Evolutionary conservation across 352 stramenopile genomes (phyloP).

Genomic region (Pythium phragmiticola): DNA sequence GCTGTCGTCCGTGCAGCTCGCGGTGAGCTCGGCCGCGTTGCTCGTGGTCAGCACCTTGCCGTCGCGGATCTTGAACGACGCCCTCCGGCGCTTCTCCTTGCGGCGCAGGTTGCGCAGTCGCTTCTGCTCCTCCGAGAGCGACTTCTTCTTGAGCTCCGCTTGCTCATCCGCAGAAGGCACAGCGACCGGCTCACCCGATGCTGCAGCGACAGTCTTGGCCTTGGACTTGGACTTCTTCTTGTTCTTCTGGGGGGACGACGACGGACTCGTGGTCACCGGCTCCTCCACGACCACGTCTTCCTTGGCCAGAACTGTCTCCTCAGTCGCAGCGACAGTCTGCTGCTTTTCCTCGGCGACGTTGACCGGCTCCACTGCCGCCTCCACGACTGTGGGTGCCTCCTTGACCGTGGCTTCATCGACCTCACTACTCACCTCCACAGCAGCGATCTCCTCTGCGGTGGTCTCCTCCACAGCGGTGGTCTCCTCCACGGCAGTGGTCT

Average conservation of each 20-base stretch:
- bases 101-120: conserved; percentile 64
- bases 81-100: conserved; percentile 76
- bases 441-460: neutral
- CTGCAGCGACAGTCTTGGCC: neutral
- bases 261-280: conserved; percentile 4
- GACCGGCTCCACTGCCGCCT: neutral
- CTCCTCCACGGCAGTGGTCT: neutral
- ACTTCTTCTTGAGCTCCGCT: conserved; percentile 25
- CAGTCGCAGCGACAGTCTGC: conserved; percentile 1
- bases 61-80: conserved; percentile 45
- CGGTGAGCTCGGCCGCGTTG: neutral
- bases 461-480: neutral
- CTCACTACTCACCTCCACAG: no score
- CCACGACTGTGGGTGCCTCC: neutral
- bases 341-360: neutral
- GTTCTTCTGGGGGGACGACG: conserved; percentile 12
- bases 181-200: conserved; percentile 1
- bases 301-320: neutral
- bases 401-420: neutral
- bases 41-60: conserved; percentile 25
- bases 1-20: conserved; percentile 25
- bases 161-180: conserved; percentile 1
- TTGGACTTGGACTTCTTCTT: conserved; percentile 13
- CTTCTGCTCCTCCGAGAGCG: conserved; percentile 60
- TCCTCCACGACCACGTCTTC: no score